These are phyloP conservation scores for Aspergillus hiratsukae DNA, from an alignment of 2,329 filamentous ascomycete species.

Conservation along the genomic window DNA sequence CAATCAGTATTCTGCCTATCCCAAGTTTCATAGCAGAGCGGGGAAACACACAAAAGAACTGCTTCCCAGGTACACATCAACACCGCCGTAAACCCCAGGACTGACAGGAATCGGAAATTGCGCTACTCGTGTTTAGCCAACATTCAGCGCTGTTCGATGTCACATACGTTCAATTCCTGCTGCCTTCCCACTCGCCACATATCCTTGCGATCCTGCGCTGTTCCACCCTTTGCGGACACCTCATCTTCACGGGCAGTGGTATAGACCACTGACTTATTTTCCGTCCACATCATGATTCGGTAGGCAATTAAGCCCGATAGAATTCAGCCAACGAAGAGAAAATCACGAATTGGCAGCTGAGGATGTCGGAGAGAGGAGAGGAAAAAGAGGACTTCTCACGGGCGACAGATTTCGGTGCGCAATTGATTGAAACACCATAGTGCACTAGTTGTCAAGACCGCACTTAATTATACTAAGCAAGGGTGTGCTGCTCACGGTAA, in stretches of 20 bases:
- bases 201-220: conserved; percentile 26
- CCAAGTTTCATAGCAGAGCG: neutral
- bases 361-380: neutral
- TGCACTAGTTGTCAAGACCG: neutral
- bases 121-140: conserved; percentile 18
- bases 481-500: neutral
- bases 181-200: conserved; percentile 32
- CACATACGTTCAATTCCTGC: conserved; percentile 29
- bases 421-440: neutral
- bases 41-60: conserved; percentile 10
- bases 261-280: conserved; percentile 10
- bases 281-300: conserved; percentile 9
- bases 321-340: neutral
- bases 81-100: conserved; percentile 30
- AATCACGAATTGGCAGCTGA: neutral
- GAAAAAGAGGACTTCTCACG: neutral
- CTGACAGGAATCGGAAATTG: conserved; percentile 33
- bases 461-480: neutral
- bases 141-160: neutral
- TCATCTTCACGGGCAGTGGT: conserved; percentile 8
- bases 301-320: neutral
- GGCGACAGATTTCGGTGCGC: neutral
- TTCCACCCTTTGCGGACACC: conserved; percentile 15
- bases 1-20: neutral
- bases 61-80: conserved; percentile 34